Evolutionary conservation across 768 basidiomycete genomes (phyloP).

Genomic region (Boletus coccyginus): DNA sequence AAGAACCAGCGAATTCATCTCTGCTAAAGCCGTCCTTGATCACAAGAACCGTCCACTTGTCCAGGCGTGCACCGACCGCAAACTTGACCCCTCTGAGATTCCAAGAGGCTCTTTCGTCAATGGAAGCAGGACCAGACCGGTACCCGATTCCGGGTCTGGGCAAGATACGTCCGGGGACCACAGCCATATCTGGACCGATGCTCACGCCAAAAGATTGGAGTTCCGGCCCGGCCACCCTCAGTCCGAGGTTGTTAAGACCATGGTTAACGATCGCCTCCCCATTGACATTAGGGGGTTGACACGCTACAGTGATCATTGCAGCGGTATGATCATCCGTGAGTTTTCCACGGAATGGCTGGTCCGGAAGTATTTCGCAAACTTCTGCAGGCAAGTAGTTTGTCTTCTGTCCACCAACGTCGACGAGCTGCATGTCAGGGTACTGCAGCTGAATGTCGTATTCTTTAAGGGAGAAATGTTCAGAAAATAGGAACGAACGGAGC

Average conservation of each 20-base stretch:
- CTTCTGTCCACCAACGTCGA: slow-evolving; percentile 48
- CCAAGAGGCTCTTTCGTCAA: slow-evolving; percentile 51
- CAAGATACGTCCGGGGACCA: slow-evolving; percentile 54
- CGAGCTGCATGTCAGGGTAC: slow-evolving; percentile 41
- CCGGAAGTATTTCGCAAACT: slow-evolving; percentile 45
- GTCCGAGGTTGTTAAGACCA: slow-evolving; percentile 44
- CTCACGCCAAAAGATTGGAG: slow-evolving; percentile 44
- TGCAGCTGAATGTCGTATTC: slow-evolving; percentile 42
- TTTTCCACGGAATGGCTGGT: slow-evolving; percentile 47
- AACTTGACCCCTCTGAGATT: slow-evolving; percentile 60
- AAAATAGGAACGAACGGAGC: neutral
- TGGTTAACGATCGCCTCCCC: slow-evolving; percentile 41
- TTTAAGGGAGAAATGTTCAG: slow-evolving; percentile 17
- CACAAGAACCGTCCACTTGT: slow-evolving; percentile 67
- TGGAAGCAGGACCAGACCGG: slow-evolving; percentile 24
- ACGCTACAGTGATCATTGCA: slow-evolving; percentile 48
- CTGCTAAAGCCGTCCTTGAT: slow-evolving; percentile 54
- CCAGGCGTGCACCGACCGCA: slow-evolving; percentile 50
- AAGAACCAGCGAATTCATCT: slow-evolving; percentile 56
- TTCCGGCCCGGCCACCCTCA: slow-evolving; percentile 32
- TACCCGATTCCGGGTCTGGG: slow-evolving; percentile 44
- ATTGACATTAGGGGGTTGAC: slow-evolving; percentile 49
- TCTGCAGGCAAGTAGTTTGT: slow-evolving; percentile 45
- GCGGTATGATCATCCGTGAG: slow-evolving; percentile 53
- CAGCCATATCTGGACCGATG: slow-evolving; percentile 49